Evolutionary conservation across 768 basidiomycete species (phyloP).

Genomic region (Rhizopogon salebrosus): DNA sequence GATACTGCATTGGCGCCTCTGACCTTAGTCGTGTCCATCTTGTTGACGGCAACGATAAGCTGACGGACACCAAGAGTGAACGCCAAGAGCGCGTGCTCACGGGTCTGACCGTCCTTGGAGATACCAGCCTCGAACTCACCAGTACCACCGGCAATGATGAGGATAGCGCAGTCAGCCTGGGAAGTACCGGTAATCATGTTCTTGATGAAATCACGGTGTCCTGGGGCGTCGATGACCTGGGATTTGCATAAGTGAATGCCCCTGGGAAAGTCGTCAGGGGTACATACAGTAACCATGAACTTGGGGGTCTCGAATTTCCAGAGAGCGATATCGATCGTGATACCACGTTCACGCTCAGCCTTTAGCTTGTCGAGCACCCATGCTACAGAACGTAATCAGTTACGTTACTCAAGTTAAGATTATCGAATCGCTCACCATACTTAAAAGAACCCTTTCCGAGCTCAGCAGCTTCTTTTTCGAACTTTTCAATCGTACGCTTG

Average conservation of each 20-base stretch:
- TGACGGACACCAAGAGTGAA: constrained; percentile 99
- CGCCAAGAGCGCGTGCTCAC: constrained; percentile 99
- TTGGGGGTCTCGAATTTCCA: constrained; percentile 99
- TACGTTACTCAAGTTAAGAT: constrained; percentile 11
- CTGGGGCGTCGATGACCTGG: constrained; percentile 98
- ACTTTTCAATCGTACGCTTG: constrained; percentile 99
- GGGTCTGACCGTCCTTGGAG: constrained; percentile 99
- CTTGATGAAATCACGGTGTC: constrained; percentile 99
- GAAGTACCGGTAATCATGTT: constrained; percentile 99
- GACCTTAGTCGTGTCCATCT: constrained; percentile 99
- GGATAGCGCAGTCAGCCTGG: constrained; percentile 99
- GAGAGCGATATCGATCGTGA: constrained; percentile 99
- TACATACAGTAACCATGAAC: constrained; percentile 83
- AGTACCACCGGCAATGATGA: constrained; percentile 98
- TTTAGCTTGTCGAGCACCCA: constrained; percentile 99
- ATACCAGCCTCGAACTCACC: constrained; percentile 99
- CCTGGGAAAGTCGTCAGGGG: neutral
- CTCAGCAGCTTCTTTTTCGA: constrained; percentile 99
- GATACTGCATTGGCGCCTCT: constrained; percentile 1
- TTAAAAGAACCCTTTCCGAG: constrained; percentile 99
- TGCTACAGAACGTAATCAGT: constrained; percentile 47
- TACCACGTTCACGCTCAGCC: constrained; percentile 99
- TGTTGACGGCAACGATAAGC: constrained; percentile 99
- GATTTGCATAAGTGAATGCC: constrained; percentile 6
- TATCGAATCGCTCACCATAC: constrained; percentile 61